Base-by-base conservation (phyloP, 2,329 filamentous ascomycete species). In the Pseudogymnoascus sp. region DNA sequence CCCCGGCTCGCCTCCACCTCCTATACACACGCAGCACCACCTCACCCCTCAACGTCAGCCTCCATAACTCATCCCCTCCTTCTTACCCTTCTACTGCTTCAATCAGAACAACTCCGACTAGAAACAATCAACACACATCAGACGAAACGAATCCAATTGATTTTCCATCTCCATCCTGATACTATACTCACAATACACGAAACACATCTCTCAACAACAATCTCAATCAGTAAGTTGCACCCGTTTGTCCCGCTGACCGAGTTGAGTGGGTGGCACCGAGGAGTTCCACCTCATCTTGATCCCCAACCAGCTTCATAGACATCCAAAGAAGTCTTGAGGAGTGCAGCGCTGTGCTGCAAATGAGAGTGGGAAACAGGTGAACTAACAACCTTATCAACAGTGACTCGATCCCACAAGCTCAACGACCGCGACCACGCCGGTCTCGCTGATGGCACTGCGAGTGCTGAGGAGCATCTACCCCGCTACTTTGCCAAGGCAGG, bases 351-450 rank as follows among this genome's bases (percentile, higher is more conserved):
- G 46, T 12, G 25, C n/a, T 18, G 11, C n/a, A 31, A 18, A 56
- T 2, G 23, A 56, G 6, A 3, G 25, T 56, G 25, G 25, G 46
- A 56, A 18, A 7, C 14, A 3, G 8, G 3, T 34, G 21, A 18
- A 18, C 46, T 56, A 18, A 56, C 46, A n/a, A 6, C 25, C n/a
- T 11, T 8, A 18, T 31, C n/a, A 16, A 11, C 46, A 96, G 93
- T 99, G 93, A 97, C 95, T 81, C 93, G 95, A 76, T 96, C 93
- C 68, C 91, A 93, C 86, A 99, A 97, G 83, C 85, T 83, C 81
- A 96, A 92, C 80, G 91, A 96, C 78, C 93, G 93, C 79, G 89
- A 96, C 82, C 90, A 96, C 80, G 86, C 86, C 72, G 89, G 84
- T 72, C 79, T 91, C 69, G 88, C 88, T 69, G 89, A 95, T 71